Evolutionary conservation across 2,329 filamentous ascomycete species (phyloP), one percentile per base, ranked within the genome.

Genomic region (Penicillium fuscoglaucum): DNA sequence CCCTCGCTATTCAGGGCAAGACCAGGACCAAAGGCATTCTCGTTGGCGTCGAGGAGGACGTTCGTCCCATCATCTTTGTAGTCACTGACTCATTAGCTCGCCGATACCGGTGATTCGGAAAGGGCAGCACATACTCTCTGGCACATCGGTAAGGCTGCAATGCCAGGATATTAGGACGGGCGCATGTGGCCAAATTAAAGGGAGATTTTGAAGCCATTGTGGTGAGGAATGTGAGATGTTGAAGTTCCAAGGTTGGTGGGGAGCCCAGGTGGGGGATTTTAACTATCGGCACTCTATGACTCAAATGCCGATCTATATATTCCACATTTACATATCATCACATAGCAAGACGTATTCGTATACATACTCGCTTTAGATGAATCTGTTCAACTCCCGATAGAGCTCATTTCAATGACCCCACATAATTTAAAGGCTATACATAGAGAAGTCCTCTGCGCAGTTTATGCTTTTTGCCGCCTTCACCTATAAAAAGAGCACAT

Each of bases 21-120:
- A 1, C 90, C 89, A 0, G 95, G 93, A 0, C 95, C 95, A 70
- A 89, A 97, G 59, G 95, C 92, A 72, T 99, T 99, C 79, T 99
- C 95, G 71, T 99, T 99, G 68, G 95, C 95, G 74, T 99, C 95
- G 65, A 99, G 89, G 52, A 99, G 88, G 69, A 98, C 87, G 72
- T 98, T 98, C 59, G 87, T 93, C 66, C 95, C 95, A 73, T 99
- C 90, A 75, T 99, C 93, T 80, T 99, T 97, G 84, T 99, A 98
- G 84, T 99, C 95, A 80, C 91, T 96, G 72, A 70, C 51, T 68
- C 63, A 62, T 74, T 64, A 70, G 66, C 62, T 52, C 21, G 39
- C 50, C 39, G 57, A 43, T 48, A 55, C 61, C 52, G 56, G 52
- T 39, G 28, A 51, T 28, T 46, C 50, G 43, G 57, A 52, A 48